These are phyloP conservation scores for Zymoseptoria passerinii DNA, from an alignment of 2,329 filamentous ascomycete genomes.

Conservation along the genomic window DNA sequence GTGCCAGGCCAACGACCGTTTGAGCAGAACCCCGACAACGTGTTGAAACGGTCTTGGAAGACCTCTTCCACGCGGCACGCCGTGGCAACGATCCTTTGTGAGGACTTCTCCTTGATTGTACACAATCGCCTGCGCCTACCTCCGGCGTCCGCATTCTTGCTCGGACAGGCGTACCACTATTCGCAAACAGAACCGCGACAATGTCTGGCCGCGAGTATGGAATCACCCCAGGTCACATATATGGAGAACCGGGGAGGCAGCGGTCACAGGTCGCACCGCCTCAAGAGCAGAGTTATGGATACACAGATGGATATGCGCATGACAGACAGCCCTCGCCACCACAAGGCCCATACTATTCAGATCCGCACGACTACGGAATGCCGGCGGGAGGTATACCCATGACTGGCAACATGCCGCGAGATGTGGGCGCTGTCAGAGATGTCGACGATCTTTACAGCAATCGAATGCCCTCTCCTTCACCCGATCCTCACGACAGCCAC, in stretches of 20 bases:
- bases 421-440: constrained; percentile 15
- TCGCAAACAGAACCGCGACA: neutral
- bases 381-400: neutral
- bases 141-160: neutral
- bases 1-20: neutral
- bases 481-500: constrained; percentile 7
- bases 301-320: neutral
- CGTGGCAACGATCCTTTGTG: neutral
- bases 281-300: constrained; percentile 2
- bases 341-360: constrained; percentile 3
- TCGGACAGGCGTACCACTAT: neutral
- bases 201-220: constrained; percentile 20
- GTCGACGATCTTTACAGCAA: constrained; percentile 24
- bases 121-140: neutral
- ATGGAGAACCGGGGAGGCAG: too few relatives aligned
- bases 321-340: neutral
- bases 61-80: too few relatives aligned
- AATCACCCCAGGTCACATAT: constrained; percentile 14
- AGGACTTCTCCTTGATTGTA: neutral
- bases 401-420: neutral
- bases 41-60: neutral
- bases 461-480: neutral
- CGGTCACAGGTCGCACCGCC: constrained; percentile 7
- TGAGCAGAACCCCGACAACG: neutral
- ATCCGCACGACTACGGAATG: neutral